phyloP scores from a whole-genome alignment of 2,329 filamentous ascomycete genomes.

The Macrophomina phaseolina region DNA sequence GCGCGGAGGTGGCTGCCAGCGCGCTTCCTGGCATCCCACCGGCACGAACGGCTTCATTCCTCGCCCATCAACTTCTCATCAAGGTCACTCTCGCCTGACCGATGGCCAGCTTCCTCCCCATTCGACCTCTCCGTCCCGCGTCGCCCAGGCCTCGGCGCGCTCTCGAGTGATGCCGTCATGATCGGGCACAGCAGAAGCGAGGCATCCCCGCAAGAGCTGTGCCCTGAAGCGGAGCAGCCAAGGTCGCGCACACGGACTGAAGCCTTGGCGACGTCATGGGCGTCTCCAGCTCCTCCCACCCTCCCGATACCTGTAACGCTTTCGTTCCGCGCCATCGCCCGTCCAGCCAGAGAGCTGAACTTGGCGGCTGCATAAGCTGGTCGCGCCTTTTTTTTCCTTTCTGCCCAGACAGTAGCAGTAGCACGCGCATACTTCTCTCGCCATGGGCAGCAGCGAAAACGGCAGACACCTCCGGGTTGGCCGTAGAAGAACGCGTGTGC shows the following conservation, averaged over 20 bases:
- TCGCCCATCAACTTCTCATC: not conserved
- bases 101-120: not conserved
- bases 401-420: not conserved
- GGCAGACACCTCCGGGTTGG: not conserved
- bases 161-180: constrained; percentile 13
- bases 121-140: not conserved
- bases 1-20: not conserved
- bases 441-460: not conserved
- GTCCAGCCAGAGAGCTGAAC: not conserved
- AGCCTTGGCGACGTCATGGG: constrained; percentile 16
- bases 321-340: not conserved
- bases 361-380: not conserved
- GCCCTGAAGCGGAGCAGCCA: not conserved
- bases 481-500: not conserved
- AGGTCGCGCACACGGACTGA: not conserved
- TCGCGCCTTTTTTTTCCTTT: not conserved
- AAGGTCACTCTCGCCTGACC: not conserved
- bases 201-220: constrained; percentile 1
- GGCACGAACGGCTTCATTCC: constrained; percentile 11
- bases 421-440: not conserved
- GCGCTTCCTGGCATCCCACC: not conserved
- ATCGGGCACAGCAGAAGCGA: not conserved
- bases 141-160: constrained; percentile 4
- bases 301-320: constrained; percentile 2
- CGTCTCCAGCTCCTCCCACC: not conserved